phyloP scores from a whole-genome alignment of 495 filamentous ascomycete genomes.

The Mycothermus thermophilus region DNA sequence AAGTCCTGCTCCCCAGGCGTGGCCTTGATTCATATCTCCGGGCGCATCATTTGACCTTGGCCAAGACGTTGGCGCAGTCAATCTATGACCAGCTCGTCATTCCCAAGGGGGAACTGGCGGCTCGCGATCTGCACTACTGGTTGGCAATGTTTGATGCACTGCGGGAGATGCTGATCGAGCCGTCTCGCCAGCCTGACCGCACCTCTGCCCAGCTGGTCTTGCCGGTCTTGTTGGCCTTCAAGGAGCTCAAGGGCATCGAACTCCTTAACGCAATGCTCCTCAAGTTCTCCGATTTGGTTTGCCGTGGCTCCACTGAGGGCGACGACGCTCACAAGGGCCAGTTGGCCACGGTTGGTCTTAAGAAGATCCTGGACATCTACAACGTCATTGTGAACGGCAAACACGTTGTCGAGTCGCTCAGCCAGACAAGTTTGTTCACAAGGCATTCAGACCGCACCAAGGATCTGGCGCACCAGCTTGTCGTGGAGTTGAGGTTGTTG shows the following conservation, averaged over 20 bases:
- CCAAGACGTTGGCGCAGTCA: constrained; percentile 61
- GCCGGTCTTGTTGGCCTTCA: constrained; percentile 73
- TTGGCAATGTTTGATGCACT: constrained; percentile 65
- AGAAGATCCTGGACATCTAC: constrained; percentile 76
- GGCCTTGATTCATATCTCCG: constrained; percentile 45
- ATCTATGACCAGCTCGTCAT: constrained; percentile 48
- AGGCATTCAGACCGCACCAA: constrained; percentile 41
- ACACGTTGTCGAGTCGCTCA: constrained; percentile 57
- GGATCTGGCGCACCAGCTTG: constrained; percentile 60
- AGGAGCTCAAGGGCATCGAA: constrained; percentile 60
- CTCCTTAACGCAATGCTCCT: constrained; percentile 59
- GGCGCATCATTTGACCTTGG: constrained; percentile 58
- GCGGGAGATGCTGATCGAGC: constrained; percentile 63
- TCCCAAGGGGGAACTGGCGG: constrained; percentile 12
- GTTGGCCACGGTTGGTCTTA: constrained; percentile 45
- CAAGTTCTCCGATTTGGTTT: constrained; percentile 57
- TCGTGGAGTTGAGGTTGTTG: constrained; percentile 74
- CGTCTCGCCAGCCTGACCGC: constrained; percentile 39
- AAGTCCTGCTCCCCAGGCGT: constrained; percentile 59
- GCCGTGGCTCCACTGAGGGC: constrained; percentile 15
- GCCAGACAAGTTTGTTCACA: constrained; percentile 45
- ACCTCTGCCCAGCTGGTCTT: constrained; percentile 54
- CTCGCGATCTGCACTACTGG: constrained; percentile 55
- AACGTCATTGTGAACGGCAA: constrained; percentile 60
- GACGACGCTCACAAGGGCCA: constrained; percentile 23